Base-by-base conservation (phyloP, 2,329 filamentous ascomycete species). In the Xylaria sp. region DNA sequence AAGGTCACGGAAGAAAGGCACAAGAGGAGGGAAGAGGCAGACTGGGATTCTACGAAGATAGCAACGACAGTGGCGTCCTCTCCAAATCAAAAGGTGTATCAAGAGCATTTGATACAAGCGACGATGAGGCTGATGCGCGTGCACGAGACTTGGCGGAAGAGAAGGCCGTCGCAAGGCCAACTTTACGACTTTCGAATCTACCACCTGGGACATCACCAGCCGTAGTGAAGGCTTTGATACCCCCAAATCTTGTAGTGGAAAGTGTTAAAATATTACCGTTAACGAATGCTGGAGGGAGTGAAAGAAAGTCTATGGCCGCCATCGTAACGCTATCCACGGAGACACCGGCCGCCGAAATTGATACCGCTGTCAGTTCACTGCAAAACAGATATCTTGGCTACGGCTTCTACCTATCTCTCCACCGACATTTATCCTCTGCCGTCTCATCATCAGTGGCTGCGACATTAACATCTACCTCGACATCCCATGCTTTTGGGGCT, bases 351-450 rank as follows among this genome's bases (percentile, higher is more conserved):
- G 92, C 90, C 28, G 93, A 97, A 66, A 94, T 98, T 63, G 94
- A 98, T 76, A 86, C 89, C 3, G 88, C 91, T 0, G 92, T 97
- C 62, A 95, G 90, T 77, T 82, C 88, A 3, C 82, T 97, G 39
- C 93, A 97, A 77, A 94, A 96, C 72, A 89, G 87, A 73, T 97
- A 98, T 78, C 83, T 97, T 18, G 94, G 94, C 18, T 94, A 89
- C 78, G 94, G 94, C 5, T 94, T 91, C 82, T 91, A 94, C 79
- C 84, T 98, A 1, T 91, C 89, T 7, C 86, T 97, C 54, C 93
- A 94, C 69, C 86, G 94, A 10, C 92, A 97, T 81, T 85, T 97
- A 3, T 97, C 94, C 0, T 97, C 94, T 2, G 90, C 91, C 1
- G 85, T 92, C n/a, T 79, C 85, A 28, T 83, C 85, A 6, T 80